Conservation (phyloP, 768 basidiomycete genomes). For the Calocera cornea region DNA sequence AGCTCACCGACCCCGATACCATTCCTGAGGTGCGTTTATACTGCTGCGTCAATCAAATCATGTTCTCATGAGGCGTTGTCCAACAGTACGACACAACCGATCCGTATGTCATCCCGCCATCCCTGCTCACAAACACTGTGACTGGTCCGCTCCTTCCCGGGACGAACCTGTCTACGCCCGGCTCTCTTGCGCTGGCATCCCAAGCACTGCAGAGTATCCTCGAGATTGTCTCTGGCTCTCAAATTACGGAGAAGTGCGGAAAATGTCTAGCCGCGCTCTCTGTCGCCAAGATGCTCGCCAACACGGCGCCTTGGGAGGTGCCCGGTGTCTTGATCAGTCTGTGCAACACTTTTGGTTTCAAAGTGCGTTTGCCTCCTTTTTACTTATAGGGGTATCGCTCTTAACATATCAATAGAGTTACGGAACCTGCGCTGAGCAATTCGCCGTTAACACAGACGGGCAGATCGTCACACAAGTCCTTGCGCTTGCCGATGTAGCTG, state of each 20-base stretch:
- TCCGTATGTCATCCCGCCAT: not conserved
- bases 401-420: conserved; percentile 1
- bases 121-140: conserved; percentile 35
- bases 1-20: conserved; percentile 45
- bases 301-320: conserved; percentile 49
- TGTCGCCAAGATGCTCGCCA: conserved; percentile 49
- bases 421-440: conserved; percentile 35
- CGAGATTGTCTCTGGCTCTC: not conserved
- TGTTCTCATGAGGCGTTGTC: not conserved
- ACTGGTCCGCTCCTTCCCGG: conserved; percentile 14
- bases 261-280: conserved; percentile 48
- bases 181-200: conserved; percentile 5
- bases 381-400: not conserved
- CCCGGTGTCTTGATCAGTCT: conserved; percentile 42
- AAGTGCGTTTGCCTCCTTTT: not conserved
- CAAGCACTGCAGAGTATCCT: conserved; percentile 8
- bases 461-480: conserved; percentile 55
- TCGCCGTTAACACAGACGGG: conserved; percentile 38
- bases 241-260: conserved; percentile 30
- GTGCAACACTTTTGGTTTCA: conserved; percentile 48
- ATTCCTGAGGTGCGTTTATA: conserved; percentile 31
- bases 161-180: conserved; percentile 11
- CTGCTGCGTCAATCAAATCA: not conserved
- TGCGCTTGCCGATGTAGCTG: conserved; percentile 55
- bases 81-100: not conserved